Evolutionary conservation across 495 filamentous ascomycete species (phyloP).

Genomic region (Neohortaea acidophila): DNA sequence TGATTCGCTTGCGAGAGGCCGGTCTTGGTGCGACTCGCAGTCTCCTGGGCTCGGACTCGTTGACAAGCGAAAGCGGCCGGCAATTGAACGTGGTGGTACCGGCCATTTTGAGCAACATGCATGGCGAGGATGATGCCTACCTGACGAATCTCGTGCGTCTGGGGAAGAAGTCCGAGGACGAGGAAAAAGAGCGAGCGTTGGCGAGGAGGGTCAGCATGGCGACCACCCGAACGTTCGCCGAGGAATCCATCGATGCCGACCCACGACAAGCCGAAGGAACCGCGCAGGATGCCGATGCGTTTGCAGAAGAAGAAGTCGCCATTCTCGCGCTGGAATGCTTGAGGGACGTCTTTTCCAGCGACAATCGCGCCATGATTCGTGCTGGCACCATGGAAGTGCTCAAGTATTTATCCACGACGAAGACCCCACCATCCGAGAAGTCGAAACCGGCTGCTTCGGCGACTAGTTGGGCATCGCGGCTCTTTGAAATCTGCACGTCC

Average conservation of each 20-base stretch:
- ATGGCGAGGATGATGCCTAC: constrained; percentile 55
- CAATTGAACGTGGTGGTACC: constrained; percentile 64
- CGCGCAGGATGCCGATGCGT: constrained; percentile 65
- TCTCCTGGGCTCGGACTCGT: constrained; percentile 59
- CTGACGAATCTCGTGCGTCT: constrained; percentile 45
- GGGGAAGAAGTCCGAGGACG: constrained; percentile 47
- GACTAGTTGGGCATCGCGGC: constrained; percentile 59
- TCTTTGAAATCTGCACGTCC: constrained; percentile 44
- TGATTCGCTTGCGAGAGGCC: constrained; percentile 69
- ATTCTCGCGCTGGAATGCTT: constrained; percentile 68
- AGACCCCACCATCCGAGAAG: constrained; percentile 12
- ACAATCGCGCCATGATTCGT: constrained; percentile 62
- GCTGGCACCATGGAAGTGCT: constrained; percentile 54
- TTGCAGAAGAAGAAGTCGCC: constrained; percentile 76
- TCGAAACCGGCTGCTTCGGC: constrained; percentile 18
- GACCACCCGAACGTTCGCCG: constrained; percentile 51
- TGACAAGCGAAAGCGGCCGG: constrained; percentile 55
- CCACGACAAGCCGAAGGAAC: constrained; percentile 56
- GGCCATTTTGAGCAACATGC: constrained; percentile 70
- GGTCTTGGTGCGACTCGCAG: constrained; percentile 67
- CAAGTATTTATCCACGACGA: constrained; percentile 49
- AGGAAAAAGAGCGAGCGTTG: constrained; percentile 41
- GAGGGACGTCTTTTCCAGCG: constrained; percentile 59
- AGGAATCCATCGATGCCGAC: constrained; percentile 45
- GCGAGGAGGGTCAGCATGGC: constrained; percentile 61